phyloP scores from a whole-genome alignment of 176 grass and related monocot genomes.

The Cenchrus purpureus region DNA sequence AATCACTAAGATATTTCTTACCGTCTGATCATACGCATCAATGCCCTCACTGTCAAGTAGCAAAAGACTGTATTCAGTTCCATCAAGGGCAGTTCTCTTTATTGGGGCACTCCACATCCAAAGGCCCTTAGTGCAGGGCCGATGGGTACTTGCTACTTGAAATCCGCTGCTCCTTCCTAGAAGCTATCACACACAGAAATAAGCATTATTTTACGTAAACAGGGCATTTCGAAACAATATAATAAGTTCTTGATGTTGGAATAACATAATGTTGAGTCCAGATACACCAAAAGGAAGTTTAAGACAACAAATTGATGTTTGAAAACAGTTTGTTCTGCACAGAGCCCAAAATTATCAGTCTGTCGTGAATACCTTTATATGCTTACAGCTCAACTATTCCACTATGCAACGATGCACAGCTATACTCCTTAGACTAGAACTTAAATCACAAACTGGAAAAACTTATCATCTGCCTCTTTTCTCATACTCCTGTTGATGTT shows the following conservation, averaged over 20 bases:
- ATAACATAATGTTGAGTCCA: neutral
- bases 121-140: slow-evolving; percentile 86
- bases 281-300: neutral
- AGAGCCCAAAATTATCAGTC: neutral
- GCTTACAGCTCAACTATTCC: neutral
- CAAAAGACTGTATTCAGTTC: slow-evolving; percentile 79
- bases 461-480: neutral
- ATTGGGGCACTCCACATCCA: slow-evolving; percentile 90
- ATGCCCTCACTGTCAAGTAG: slow-evolving; percentile 83
- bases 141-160: slow-evolving; percentile 79
- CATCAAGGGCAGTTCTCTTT: slow-evolving; percentile 72
- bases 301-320: neutral
- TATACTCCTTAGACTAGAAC: neutral
- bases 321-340: neutral
- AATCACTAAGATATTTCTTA: slow-evolving; percentile 27
- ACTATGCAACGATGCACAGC: slow-evolving; percentile 3
- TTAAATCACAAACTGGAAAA: neutral
- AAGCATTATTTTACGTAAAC: neutral
- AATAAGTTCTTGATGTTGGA: neutral
- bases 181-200: slow-evolving; percentile 50
- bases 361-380: neutral
- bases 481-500: neutral
- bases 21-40: slow-evolving; percentile 88
- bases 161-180: slow-evolving; percentile 81
- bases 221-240: neutral